phyloP scores from a whole-genome alignment of 257 asterid species.

The Solanum sitiens region DNA sequence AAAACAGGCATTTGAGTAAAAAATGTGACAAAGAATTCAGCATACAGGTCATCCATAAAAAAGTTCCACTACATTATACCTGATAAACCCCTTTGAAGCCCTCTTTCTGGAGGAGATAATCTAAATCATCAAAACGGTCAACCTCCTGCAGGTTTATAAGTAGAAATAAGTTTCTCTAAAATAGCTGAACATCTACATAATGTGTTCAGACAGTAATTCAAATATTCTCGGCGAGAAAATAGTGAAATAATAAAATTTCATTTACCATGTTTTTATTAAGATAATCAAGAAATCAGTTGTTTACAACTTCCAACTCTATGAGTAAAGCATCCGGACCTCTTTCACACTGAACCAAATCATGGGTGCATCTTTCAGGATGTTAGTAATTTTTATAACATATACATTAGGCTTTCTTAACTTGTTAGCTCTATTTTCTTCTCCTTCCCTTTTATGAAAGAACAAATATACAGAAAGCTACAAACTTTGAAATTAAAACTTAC shows the following conservation, averaged over 20 bases:
- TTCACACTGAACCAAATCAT: background rate
- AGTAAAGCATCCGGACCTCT: background rate
- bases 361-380: background rate
- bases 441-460: background rate
- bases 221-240: background rate
- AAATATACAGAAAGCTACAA: background rate
- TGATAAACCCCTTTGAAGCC: slow-evolving; percentile 72
- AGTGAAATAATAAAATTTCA: background rate
- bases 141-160: slow-evolving; percentile 55
- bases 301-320: background rate
- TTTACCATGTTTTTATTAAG: background rate
- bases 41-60: background rate
- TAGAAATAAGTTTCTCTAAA: background rate
- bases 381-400: background rate
- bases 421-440: background rate
- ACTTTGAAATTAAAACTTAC: slow-evolving; percentile 19
- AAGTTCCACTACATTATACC: slow-evolving; percentile 23
- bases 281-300: background rate
- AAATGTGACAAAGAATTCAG: background rate
- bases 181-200: background rate
- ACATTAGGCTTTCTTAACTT: background rate
- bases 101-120: slow-evolving; percentile 39
- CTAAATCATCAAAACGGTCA: slow-evolving; percentile 60
- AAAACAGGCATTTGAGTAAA: background rate
- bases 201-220: background rate